Conservation (phyloP, 2,329 filamentous ascomycete species). For the Pseudogymnoascus sp. region DNA sequence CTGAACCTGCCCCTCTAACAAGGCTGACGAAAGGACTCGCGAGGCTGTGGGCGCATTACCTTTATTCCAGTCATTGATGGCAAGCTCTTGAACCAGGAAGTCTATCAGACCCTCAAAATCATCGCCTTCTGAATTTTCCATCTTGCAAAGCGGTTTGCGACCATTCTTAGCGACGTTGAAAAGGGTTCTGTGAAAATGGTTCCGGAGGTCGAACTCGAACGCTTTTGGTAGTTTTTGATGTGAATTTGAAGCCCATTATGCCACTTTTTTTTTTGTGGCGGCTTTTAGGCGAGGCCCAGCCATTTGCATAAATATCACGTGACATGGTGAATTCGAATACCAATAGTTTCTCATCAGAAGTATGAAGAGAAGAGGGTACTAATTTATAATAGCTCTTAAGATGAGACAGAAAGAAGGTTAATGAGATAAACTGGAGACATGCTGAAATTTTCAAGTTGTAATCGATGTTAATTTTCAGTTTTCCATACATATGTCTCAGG, state of each 20-base stretch:
- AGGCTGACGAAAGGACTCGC: conserved; percentile 1
- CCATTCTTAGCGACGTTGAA: conserved; percentile 8
- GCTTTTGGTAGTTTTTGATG: conserved; percentile 5
- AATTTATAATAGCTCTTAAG: not conserved
- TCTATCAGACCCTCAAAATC: conserved; percentile 7
- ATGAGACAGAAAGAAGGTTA: too few species aligned
- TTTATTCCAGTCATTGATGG: conserved; percentile 10
- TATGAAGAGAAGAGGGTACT: not conserved
- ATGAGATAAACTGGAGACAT: not conserved
- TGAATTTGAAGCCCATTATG: conserved; percentile 5
- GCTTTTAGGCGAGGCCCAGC: not conserved
- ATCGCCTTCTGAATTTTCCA: conserved; percentile 4
- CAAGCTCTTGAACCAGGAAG: conserved; percentile 2
- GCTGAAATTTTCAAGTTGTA: not conserved
- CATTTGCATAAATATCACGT: conserved; percentile 2
- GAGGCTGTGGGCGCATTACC: conserved; percentile 10
- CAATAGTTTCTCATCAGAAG: not conserved
- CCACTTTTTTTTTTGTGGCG: conserved; percentile 7
- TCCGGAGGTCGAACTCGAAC: conserved; percentile 9
- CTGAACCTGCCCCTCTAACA: not conserved
- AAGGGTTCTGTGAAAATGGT: conserved; percentile 6
- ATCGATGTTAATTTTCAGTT: not conserved
- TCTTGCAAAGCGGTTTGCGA: conserved; percentile 2
- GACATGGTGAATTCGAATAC: not conserved
- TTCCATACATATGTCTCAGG: not conserved